These are phyloP conservation scores for Leishmania tarentolae DNA, from an alignment of 208 protist genomes.

Conservation along the genomic window DNA sequence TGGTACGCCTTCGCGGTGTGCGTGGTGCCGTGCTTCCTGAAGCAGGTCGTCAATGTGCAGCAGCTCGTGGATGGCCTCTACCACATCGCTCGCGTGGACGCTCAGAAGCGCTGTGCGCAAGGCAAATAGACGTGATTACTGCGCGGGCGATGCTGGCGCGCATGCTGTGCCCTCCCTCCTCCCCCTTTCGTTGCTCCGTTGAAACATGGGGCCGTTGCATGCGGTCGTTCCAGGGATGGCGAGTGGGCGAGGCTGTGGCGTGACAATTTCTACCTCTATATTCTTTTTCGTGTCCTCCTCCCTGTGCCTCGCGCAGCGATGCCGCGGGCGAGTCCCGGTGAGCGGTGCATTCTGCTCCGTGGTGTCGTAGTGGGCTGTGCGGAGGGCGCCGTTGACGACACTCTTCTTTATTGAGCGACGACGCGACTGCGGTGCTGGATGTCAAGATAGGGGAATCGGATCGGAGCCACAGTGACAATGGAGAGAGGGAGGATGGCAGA, in stretches of 20 bases:
- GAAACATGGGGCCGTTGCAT: not conserved
- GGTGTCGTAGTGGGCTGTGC: not conserved
- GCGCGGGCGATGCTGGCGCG: constrained; percentile 1
- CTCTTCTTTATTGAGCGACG: not conserved
- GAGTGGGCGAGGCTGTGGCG: not conserved
- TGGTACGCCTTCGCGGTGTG: constrained; percentile 46
- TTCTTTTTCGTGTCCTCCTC: not conserved
- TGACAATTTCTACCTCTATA: too few species aligned
- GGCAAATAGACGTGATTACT: constrained; percentile 18
- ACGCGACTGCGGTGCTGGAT: not conserved
- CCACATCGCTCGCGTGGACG: constrained; percentile 79
- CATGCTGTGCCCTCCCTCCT: not conserved
- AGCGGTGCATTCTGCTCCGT: not conserved
- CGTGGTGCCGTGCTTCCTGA: constrained; percentile 61
- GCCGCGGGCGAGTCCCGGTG: not conserved
- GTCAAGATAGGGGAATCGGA: not conserved
- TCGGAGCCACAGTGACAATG: not conserved
- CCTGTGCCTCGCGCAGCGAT: not conserved
- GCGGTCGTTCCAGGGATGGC: not conserved
- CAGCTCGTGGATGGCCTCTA: constrained; percentile 89
- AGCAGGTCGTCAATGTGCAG: constrained; percentile 92
- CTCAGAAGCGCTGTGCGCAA: constrained; percentile 50
- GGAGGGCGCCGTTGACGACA: not conserved
- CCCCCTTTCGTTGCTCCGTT: not conserved
- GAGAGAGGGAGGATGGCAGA: not conserved